Evolutionary conservation across 352 stramenopile species (phyloP), one percentile per base, ranked within the genome.

Genomic region (Pythium aquatile): DNA sequence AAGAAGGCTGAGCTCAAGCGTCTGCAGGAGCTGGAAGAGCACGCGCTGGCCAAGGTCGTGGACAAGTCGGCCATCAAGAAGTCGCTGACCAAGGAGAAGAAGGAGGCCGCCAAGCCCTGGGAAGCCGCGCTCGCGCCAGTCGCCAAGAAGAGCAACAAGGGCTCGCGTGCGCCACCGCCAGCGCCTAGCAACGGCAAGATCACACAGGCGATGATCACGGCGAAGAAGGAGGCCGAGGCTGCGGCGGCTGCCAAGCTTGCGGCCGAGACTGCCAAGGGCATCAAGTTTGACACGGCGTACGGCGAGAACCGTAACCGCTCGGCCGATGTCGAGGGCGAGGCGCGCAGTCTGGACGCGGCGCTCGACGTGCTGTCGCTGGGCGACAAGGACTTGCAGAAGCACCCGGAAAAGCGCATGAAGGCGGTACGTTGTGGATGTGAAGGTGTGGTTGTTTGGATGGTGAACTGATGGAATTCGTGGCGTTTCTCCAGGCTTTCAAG

Each of bases 1-100:
- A 85, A 87, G 60, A 89, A 89, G 70, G 78, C 75, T n/a, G 83
- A 92, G 63, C 76, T 88, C 56, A 82, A 89, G 70, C 81, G 79
- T 55, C 48, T 92, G 20, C 70, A 89, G 63, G 79, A 80, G 62
- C 70, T 86, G 48, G 83, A 92, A 64, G 83, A 92, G 51, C 72
- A 84, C 56, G 61, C 70, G 63, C 57, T 77, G 59, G 75, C 59
- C 58, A 83, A 62, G 63, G 28, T 71, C 26, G 83, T 88, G 69
- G 75, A 88, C 69, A 88, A 88, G 61, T 47, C 68, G 30, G 75
- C 76, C 16, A 88, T 90, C 67, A 68, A 69, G 55, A 74, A 78
- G 77, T 54, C 59, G 33, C 73, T 65, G 42, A 61, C 80, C 58
- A 92, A 88, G 69, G 76, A 76, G 48, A 86, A 89, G 69, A 89